phyloP scores from a whole-genome alignment of 2,329 filamentous ascomycete species.

The Tolypocladium cylindrosporum region DNA sequence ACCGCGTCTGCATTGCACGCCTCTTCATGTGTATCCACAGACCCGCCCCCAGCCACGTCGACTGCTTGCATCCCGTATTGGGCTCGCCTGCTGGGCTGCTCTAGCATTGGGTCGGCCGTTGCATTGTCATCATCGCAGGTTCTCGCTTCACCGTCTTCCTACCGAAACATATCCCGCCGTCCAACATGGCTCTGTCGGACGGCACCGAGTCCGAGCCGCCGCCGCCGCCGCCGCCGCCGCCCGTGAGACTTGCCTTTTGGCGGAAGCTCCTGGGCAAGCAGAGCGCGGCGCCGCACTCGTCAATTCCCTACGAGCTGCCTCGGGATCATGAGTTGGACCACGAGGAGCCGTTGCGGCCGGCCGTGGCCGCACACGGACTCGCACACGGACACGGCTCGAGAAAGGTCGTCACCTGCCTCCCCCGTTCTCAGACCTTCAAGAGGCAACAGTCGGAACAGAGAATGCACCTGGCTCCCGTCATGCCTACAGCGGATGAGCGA shows the following conservation, averaged over 20 bases:
- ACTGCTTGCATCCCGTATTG: not conserved
- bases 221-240: conserved; percentile 15
- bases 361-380: conserved; percentile 4
- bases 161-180: not conserved
- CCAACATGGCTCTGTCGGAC: conserved; percentile 21
- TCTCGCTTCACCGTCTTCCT: not conserved
- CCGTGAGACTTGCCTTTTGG: conserved; percentile 15
- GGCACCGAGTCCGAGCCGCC: conserved; percentile 16
- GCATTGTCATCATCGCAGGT: too few species aligned
- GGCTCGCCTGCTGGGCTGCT: not conserved
- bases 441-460: conserved; percentile 74
- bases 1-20: not conserved
- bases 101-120: not conserved
- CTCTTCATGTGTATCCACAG: not conserved
- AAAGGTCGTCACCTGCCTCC: conserved; percentile 68
- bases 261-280: conserved; percentile 17
- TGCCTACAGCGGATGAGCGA: conserved; percentile 55
- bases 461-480: conserved; percentile 58
- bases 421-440: conserved; percentile 68
- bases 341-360: conserved; percentile 3
- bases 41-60: not conserved
- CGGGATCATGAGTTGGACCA: conserved; percentile 27
- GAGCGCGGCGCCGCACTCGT: conserved; percentile 3
- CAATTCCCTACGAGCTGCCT: conserved; percentile 7
- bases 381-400: conserved; percentile 14